Evolutionary conservation across 2,329 filamentous ascomycete species (phyloP).

Genomic region (Cladosporium cucumerinum): DNA sequence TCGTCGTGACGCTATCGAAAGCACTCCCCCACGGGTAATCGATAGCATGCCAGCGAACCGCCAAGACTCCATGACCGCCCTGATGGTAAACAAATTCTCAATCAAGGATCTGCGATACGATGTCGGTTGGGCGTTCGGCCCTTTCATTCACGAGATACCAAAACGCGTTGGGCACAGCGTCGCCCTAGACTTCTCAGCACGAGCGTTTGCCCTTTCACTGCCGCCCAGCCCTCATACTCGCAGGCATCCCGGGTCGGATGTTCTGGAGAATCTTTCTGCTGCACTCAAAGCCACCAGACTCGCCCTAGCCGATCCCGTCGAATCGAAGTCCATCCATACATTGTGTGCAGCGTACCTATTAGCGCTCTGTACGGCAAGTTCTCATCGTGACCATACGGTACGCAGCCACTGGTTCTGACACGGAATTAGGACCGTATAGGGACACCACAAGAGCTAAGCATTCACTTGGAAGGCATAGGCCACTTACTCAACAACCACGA

Average conservation of each 20-base stretch:
- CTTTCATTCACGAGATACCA: conserved; percentile 14
- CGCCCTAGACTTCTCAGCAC: conserved; percentile 17
- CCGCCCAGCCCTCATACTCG: neutral
- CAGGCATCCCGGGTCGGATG: neutral
- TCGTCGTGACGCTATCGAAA: neutral
- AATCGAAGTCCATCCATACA: neutral
- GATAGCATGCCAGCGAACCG: neutral
- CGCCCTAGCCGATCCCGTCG: neutral
- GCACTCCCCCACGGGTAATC: neutral
- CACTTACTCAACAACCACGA: neutral
- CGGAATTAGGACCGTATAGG: neutral
- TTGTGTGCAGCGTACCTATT: conserved; percentile 7
- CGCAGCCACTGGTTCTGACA: neutral
- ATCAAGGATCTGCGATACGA: conserved; percentile 14
- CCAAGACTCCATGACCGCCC: neutral
- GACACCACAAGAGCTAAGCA: neutral
- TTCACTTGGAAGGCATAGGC: neutral
- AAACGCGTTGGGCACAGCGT: conserved; percentile 15
- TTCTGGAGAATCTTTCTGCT: neutral
- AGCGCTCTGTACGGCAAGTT: neutral
- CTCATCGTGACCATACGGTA: too few species aligned
- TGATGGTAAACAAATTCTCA: conserved; percentile 10
- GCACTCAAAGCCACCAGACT: conserved; percentile 4
- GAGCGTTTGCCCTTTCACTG: neutral
- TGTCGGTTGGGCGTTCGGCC: conserved; percentile 16